A percentile compares a stretch with the other conserved stretches of the same genome.
Evolutionary conservation across 2,329 filamentous ascomycete species (phyloP).

Genomic region (Neobulgaria alba): DNA sequence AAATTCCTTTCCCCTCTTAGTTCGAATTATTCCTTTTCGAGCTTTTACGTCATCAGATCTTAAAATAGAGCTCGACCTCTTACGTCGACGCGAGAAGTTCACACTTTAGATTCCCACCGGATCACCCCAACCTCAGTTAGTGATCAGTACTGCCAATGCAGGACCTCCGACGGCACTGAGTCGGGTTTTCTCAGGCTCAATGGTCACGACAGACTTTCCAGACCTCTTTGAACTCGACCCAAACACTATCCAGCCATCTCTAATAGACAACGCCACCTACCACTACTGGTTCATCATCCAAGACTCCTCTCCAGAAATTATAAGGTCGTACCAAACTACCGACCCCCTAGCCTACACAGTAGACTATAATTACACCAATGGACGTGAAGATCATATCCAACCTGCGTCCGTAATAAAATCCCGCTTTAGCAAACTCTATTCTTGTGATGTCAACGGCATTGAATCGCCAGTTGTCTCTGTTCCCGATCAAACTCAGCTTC

Average conservation of each 20-base stretch:
- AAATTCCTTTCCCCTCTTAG: too few species aligned
- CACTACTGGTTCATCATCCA: conserved; percentile 14
- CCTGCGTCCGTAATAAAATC: conserved; percentile 13
- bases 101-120: conserved; percentile 10
- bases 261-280: conserved; percentile 6
- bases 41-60: too few species aligned
- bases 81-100: conserved; percentile 12
- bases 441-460: conserved; percentile 14
- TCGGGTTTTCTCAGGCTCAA: conserved; percentile 4
- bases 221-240: conserved; percentile 16
- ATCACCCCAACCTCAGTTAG: conserved; percentile 3
- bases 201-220: conserved; percentile 1
- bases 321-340: conserved; percentile 9
- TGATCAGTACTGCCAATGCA: conserved; percentile 6
- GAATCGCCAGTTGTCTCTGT: conserved; percentile 8
- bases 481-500: conserved; percentile 7
- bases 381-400: conserved; percentile 7
- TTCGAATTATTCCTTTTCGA: too few species aligned
- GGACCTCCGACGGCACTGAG: conserved; percentile 1
- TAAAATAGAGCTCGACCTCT: conserved; percentile 12
- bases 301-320: conserved; percentile 10
- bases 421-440: conserved; percentile 13
- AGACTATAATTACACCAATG: conserved; percentile 5
- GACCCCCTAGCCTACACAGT: conserved; percentile 15
- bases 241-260: conserved; percentile 5